Conservation (phyloP, 2,329 filamentous ascomycete species). For the Sarocladium brachiariae region DNA sequence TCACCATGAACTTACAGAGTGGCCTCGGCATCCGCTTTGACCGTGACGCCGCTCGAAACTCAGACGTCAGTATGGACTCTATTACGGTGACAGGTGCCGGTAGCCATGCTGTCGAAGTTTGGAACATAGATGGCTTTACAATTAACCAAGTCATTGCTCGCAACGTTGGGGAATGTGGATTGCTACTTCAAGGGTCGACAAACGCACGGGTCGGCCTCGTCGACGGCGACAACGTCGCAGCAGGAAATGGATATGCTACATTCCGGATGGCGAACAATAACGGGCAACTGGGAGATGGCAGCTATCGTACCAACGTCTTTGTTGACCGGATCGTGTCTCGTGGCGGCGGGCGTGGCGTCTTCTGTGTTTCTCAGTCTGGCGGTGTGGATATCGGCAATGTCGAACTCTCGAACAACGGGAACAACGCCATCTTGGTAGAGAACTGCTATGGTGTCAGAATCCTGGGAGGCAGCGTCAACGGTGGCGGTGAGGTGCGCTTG, state of each 20-base stretch:
- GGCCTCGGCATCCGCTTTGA: conserved; percentile 53
- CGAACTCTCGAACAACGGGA: conserved; percentile 45
- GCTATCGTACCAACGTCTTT: conserved; percentile 44
- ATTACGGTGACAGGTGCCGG: conserved; percentile 45
- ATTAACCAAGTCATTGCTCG: conserved; percentile 46
- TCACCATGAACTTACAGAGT: conserved; percentile 47
- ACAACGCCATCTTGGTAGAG: conserved; percentile 51
- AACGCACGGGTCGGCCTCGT: conserved; percentile 48
- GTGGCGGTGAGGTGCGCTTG: conserved; percentile 49
- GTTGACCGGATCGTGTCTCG: conserved; percentile 47
- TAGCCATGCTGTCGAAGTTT: conserved; percentile 51
- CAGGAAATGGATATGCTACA: conserved; percentile 48
- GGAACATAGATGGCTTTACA: conserved; percentile 49
- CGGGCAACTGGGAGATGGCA: conserved; percentile 39
- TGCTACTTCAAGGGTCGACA: conserved; percentile 47
- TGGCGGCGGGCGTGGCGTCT: conserved; percentile 49
- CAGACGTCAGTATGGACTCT: conserved; percentile 45
- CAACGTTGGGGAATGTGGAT: conserved; percentile 47
- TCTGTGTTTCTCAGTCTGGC: conserved; percentile 50
- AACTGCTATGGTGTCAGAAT: conserved; percentile 53
- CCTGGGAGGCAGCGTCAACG: conserved; percentile 41
- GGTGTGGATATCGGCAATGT: conserved; percentile 41
- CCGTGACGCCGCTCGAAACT: conserved; percentile 44
- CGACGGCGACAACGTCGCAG: conserved; percentile 47
- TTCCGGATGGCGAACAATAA: conserved; percentile 52